Percentiles rank a stretch among this genome's conserved stretches.
Evolutionary conservation across 805 yeast species (phyloP).

Genomic region (Vanderwaltozyma polyspora): DNA sequence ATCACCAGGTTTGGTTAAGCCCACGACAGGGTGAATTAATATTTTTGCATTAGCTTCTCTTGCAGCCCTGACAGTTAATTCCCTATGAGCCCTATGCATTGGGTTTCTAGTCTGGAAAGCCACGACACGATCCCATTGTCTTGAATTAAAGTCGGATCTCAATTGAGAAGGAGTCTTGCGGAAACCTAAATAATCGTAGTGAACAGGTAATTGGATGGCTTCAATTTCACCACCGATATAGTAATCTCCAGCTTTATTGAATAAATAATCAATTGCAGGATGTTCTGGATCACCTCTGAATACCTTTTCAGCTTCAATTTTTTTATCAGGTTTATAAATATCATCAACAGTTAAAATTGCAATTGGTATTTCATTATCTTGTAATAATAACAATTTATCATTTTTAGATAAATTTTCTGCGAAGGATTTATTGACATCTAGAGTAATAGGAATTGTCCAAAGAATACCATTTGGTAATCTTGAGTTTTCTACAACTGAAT

Average conservation of each 20-base stretch:
- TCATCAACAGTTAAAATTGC: slow-evolving; percentile 76
- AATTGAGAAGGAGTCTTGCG: slow-evolving; percentile 87
- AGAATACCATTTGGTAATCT: slow-evolving; percentile 66
- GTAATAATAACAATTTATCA: slow-evolving; percentile 58
- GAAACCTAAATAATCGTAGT: slow-evolving; percentile 79
- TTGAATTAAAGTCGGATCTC: slow-evolving; percentile 67
- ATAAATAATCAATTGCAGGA: slow-evolving; percentile 74
- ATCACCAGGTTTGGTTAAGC: slow-evolving; percentile 94
- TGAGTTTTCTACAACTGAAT: slow-evolving; percentile 52
- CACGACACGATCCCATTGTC: slow-evolving; percentile 81
- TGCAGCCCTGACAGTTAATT: slow-evolving; percentile 93
- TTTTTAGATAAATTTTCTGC: slow-evolving; percentile 1
- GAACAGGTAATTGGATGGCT: slow-evolving; percentile 74
- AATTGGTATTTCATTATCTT: slow-evolving; percentile 66
- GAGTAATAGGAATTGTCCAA: slow-evolving; percentile 88
- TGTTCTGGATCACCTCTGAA: slow-evolving; percentile 97
- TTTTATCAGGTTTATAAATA: slow-evolving; percentile 72
- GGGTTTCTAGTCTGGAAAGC: slow-evolving; percentile 98
- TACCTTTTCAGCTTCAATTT: slow-evolving; percentile 68
- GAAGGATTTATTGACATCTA: slow-evolving; percentile 53
- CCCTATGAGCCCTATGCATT: slow-evolving; percentile 97
- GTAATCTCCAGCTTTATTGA: slow-evolving; percentile 64
- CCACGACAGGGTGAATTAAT: slow-evolving; percentile 93
- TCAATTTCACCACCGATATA: slow-evolving; percentile 84
- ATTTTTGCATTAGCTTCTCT: slow-evolving; percentile 78